Conservation (phyloP, 1,284 basidiomycete species). For the Crepidotus sp. region DNA sequence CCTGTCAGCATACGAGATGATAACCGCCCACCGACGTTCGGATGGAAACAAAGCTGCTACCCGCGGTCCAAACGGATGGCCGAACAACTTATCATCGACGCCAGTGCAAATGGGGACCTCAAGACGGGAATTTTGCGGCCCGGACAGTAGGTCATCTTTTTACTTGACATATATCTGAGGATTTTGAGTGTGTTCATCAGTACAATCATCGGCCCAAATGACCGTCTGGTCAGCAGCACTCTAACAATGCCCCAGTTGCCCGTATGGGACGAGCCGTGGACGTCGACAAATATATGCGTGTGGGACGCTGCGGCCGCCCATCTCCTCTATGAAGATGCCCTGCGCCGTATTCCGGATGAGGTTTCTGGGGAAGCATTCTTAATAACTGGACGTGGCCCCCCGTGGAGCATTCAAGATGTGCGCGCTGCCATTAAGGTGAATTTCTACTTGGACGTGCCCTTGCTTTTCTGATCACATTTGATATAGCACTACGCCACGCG, state of each 20-base stretch:
- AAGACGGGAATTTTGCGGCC: conserved; percentile 27
- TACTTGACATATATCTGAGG: neutral
- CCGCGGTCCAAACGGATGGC: conserved; percentile 25
- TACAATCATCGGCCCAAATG: conserved; percentile 28
- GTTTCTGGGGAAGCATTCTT: conserved; percentile 27
- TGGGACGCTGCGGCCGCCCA: conserved; percentile 31
- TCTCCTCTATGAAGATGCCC: conserved; percentile 25
- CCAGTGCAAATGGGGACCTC: conserved; percentile 21
- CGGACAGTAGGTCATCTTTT: conserved; percentile 22
- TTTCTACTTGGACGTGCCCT: neutral
- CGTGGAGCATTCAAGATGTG: conserved; percentile 25
- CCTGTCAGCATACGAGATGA: conserved; percentile 21
- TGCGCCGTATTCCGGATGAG: conserved; percentile 21
- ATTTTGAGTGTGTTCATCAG: conserved; percentile 15
- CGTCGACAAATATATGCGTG: conserved; percentile 25
- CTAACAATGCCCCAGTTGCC: conserved; percentile 24
- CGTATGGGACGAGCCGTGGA: conserved; percentile 25
- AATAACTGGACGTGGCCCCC: conserved; percentile 25
- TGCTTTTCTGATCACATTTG: neutral
- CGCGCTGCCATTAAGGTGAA: conserved; percentile 26
- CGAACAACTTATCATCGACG: conserved; percentile 24
- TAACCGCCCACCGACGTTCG: conserved; percentile 20
- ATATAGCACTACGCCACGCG: conserved; percentile 23
- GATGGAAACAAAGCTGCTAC: conserved; percentile 23
- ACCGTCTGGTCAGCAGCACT: conserved; percentile 26